These are phyloP conservation scores for Mycocentrospora acerina DNA, from an alignment of 2,329 filamentous ascomycete species.

Conservation along the genomic window DNA sequence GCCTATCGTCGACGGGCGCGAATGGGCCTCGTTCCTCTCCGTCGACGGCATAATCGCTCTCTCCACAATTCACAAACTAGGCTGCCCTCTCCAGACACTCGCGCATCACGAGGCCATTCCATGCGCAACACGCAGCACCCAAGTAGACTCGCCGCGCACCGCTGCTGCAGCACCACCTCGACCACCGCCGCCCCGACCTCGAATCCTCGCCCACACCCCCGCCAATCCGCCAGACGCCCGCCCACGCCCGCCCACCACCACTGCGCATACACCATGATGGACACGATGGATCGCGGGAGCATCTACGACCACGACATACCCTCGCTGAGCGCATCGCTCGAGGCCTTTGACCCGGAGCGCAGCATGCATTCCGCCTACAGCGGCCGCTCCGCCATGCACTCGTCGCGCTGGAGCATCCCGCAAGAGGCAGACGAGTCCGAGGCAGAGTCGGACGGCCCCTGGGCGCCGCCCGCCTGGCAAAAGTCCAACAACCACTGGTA, in stretches of 20 bases:
- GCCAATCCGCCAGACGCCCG: not conserved
- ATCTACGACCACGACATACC: conserved; percentile 42
- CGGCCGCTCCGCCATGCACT: conserved; percentile 66
- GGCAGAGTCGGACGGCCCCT: conserved; percentile 53
- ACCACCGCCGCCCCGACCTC: not conserved
- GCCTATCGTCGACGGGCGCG: no score
- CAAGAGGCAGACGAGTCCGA: conserved; percentile 46
- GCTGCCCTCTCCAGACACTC: not conserved
- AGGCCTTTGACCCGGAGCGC: conserved; percentile 42
- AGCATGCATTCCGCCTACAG: conserved; percentile 39
- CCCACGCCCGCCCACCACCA: not conserved
- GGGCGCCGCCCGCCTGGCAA: conserved; percentile 67
- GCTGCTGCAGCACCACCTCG: not conserved
- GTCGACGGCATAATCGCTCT: no score
- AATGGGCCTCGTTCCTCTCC: no score
- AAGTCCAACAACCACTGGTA: conserved; percentile 62
- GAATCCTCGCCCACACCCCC: not conserved
- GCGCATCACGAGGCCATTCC: conserved; percentile 7
- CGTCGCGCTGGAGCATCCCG: conserved; percentile 42
- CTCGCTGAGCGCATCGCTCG: conserved; percentile 41
- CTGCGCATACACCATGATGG: conserved; percentile 21
- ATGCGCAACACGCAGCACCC: conserved; percentile 4
- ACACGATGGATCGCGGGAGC: conserved; percentile 36
- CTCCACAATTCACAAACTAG: not conserved
- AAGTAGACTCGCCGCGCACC: not conserved